Percentiles rank a stretch among this genome's conserved stretches.
These are phyloP conservation scores for Hypoxylon fragiforme DNA, from an alignment of 495 filamentous ascomycete genomes.

Conservation along the genomic window DNA sequence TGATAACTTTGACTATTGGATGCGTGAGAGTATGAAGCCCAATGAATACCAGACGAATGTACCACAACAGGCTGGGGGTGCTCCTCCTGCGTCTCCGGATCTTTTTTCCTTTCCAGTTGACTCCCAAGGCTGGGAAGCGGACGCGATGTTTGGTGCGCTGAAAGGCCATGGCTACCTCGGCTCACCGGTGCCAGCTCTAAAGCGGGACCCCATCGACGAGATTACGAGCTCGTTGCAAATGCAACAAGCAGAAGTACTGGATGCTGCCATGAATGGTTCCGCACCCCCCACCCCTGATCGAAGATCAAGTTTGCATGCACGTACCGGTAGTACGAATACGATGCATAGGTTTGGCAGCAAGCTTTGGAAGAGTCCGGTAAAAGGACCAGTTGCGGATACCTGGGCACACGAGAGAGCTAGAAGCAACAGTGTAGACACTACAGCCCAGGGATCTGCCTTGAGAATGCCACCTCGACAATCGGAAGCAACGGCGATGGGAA, in stretches of 20 bases:
- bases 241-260: slow-evolving; percentile 31
- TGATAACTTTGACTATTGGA: slow-evolving; percentile 50
- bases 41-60: slow-evolving; percentile 28
- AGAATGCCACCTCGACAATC: slow-evolving; percentile 1
- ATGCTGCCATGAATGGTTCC: slow-evolving; percentile 18
- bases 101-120: slow-evolving; percentile 50
- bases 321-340: slow-evolving; percentile 34
- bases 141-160: slow-evolving; percentile 47
- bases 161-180: slow-evolving; percentile 42
- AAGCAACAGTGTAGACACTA: slow-evolving; percentile 46
- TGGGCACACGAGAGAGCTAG: slow-evolving; percentile 34
- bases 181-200: slow-evolving; percentile 33
- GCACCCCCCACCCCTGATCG: slow-evolving; percentile 46
- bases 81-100: slow-evolving; percentile 44
- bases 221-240: slow-evolving; percentile 40
- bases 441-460: slow-evolving; percentile 1
- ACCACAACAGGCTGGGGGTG: slow-evolving; percentile 24
- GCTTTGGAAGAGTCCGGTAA: slow-evolving; percentile 33
- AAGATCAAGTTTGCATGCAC: slow-evolving; percentile 48
- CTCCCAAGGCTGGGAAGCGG: slow-evolving; percentile 44
- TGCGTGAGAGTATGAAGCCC: slow-evolving; percentile 48
- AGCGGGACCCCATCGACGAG: slow-evolving; percentile 44
- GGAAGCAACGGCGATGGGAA: slow-evolving; percentile 27
- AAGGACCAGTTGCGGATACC: slow-evolving; percentile 4
- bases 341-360: slow-evolving; percentile 26